phyloP scores from a whole-genome alignment of 768 basidiomycete species.

The Tephrocybe sp. region DNA sequence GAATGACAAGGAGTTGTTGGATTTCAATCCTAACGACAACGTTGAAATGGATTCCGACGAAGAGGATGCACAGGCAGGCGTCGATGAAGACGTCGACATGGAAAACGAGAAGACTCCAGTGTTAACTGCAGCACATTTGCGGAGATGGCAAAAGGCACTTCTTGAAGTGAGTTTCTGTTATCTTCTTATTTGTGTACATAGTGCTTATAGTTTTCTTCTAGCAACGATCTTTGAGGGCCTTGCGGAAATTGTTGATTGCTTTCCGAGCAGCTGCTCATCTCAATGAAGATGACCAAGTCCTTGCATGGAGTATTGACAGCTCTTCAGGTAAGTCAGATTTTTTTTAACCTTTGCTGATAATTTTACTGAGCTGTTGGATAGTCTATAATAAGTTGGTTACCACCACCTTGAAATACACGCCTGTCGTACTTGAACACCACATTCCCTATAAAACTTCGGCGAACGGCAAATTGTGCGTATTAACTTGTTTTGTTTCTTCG shows the following conservation, averaged over 20 bases:
- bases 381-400: constrained; percentile 94
- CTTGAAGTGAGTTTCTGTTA: constrained; percentile 54
- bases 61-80: constrained; percentile 36
- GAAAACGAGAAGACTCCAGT: constrained; percentile 50
- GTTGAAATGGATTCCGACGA: constrained; percentile 42
- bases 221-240: constrained; percentile 82
- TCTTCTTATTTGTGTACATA: background rate
- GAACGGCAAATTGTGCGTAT: constrained; percentile 81
- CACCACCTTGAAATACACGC: constrained; percentile 87
- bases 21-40: constrained; percentile 57
- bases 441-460: constrained; percentile 80
- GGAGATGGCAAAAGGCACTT: constrained; percentile 85
- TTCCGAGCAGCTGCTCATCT: constrained; percentile 90
- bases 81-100: constrained; percentile 47
- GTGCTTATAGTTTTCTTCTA: constrained; percentile 24
- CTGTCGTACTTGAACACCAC: constrained; percentile 84
- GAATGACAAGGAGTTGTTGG: constrained; percentile 88
- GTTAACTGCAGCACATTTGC: constrained; percentile 67
- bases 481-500: background rate
- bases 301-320: constrained; percentile 87
- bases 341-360: background rate
- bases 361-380: constrained; percentile 26
- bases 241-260: constrained; percentile 82
- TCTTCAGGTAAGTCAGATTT: constrained; percentile 53
- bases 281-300: constrained; percentile 78